These are phyloP conservation scores for Clonostachys rosea DNA, from an alignment of 2,329 filamentous ascomycete genomes.

Conservation along the genomic window DNA sequence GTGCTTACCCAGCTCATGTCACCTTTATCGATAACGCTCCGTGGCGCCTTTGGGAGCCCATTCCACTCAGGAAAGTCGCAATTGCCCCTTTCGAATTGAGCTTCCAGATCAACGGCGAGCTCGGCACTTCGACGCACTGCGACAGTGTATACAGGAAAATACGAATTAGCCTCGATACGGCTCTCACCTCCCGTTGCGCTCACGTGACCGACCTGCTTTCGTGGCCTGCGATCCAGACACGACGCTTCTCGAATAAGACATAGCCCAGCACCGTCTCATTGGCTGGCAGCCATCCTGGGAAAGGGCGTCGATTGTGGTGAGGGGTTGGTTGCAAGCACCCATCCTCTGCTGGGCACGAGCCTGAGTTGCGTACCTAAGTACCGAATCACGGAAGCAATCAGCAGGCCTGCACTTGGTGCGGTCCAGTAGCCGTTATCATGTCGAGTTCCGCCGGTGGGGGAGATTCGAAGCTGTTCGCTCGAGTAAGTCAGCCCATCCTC, in stretches of 20 bases:
- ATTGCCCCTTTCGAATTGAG: no score
- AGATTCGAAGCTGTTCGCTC: conserved; percentile 98
- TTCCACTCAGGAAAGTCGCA: no score
- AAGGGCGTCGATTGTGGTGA: conserved; percentile 1
- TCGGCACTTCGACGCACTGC: no score
- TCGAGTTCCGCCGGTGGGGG: conserved; percentile 61
- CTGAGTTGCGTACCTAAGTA: conserved; percentile 1
- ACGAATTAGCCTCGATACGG: no score
- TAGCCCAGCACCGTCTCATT: conserved; percentile 1
- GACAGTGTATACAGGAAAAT: no score
- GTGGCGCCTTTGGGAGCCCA: no score
- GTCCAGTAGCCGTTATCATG: conserved; percentile 31
- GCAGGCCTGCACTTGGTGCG: no score
- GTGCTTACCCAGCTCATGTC: no score
- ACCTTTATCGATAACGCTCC: no score
- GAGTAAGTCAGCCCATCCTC: conserved; percentile 54
- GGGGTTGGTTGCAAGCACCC: conserved; percentile 2
- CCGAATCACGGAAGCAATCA: background rate
- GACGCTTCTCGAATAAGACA: no score
- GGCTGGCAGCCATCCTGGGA: background rate
- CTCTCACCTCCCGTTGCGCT: background rate
- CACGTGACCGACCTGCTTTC: background rate
- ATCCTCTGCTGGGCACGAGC: background rate
- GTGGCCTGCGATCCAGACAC: no score
- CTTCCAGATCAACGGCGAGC: no score